Conservation (phyloP, 2,329 filamentous ascomycete species). For the Cordyceps militaris region DNA sequence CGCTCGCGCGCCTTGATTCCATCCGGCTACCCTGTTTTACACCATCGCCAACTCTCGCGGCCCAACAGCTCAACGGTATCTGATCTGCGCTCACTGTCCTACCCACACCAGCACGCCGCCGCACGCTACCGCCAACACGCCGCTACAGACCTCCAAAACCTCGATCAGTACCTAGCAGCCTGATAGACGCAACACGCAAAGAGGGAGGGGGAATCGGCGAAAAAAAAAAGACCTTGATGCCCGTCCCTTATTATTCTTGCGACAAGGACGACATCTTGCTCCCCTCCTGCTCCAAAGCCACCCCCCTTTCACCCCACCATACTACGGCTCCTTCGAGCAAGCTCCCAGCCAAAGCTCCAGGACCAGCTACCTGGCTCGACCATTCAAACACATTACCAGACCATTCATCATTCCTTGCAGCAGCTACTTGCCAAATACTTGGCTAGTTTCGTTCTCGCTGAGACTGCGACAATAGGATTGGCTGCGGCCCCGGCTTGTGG, state of each 20-base stretch:
- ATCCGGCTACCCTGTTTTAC: not conserved
- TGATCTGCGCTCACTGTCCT: not conserved
- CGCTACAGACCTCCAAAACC: not conserved
- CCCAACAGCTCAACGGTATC: not conserved
- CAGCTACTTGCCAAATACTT: not conserved
- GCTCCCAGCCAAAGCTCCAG: conserved; percentile 1
- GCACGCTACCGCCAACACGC: not conserved
- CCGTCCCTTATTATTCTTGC: not conserved
- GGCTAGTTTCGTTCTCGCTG: not conserved
- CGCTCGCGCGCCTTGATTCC: not conserved
- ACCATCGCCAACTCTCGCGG: not conserved
- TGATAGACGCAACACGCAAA: not conserved
- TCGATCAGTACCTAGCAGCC: not conserved
- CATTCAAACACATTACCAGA: not conserved
- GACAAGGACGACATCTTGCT: conserved; percentile 1
- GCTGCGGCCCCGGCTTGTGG: not conserved
- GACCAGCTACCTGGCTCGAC: conserved; percentile 8
- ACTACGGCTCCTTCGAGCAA: conserved; percentile 8
- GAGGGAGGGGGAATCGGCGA: too few species aligned
- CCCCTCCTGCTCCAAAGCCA: conserved; percentile 10
- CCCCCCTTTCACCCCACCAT: conserved; percentile 12
- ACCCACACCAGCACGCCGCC: not conserved
- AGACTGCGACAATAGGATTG: not conserved
- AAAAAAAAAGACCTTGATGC: not conserved
- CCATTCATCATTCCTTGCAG: not conserved